Conservation (phyloP, 371 early-diverging fungal genomes). For the Mucor saturninus region DNA sequence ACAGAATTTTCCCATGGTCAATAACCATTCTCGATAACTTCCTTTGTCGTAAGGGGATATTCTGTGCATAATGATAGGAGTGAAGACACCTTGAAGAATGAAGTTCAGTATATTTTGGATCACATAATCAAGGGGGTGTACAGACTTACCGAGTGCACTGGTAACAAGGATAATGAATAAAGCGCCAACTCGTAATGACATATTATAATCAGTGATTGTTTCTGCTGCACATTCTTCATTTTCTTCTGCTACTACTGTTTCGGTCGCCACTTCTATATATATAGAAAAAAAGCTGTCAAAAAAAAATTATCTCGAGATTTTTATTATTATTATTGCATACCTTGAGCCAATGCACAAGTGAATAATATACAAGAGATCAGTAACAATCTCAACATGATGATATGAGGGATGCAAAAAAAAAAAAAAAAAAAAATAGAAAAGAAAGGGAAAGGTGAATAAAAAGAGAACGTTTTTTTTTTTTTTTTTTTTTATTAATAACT, state of each 20-base stretch:
- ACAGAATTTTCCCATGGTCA: constrained; percentile 54
- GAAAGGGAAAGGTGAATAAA: constrained; percentile 9
- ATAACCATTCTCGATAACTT: constrained; percentile 36
- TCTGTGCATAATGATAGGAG: constrained; percentile 45
- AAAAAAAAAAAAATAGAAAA: constrained; percentile 4
- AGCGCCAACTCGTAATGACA: constrained; percentile 32
- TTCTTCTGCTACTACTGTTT: neutral
- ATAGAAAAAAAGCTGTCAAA: constrained; percentile 1
- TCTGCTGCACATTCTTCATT: constrained; percentile 23
- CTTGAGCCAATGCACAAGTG: constrained; percentile 11
- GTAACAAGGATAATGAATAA: constrained; percentile 37
- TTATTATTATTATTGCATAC: neutral
- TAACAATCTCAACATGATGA: neutral
- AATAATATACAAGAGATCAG: neutral
- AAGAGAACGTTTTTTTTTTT: constrained; percentile 1
- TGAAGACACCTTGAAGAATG: constrained; percentile 39
- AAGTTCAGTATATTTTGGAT: neutral
- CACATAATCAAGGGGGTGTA: neutral
- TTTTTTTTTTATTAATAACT: neutral
- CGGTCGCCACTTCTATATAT: neutral
- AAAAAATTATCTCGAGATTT: neutral
- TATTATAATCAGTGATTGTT: constrained; percentile 26
- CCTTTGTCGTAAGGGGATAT: constrained; percentile 40
- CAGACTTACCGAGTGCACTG: constrained; percentile 29
- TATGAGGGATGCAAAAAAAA: neutral